Percentiles rank a stretch among this genome's conserved stretches.
Conservation (phyloP, 2,329 filamentous ascomycete species). For the Alternaria hordeiaustralica region DNA sequence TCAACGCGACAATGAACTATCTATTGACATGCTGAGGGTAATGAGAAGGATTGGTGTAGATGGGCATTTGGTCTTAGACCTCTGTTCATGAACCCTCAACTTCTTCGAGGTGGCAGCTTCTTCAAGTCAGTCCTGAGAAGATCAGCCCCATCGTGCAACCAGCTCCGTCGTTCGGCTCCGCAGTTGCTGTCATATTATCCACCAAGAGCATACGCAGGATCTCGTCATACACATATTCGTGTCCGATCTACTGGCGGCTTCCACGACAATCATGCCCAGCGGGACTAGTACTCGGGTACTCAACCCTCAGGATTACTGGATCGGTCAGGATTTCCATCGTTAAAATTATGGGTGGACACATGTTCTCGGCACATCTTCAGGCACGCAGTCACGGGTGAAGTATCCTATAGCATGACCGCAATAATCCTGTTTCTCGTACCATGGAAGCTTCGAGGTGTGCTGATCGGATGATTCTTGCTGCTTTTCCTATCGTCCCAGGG, state of each 20-base stretch:
- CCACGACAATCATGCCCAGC: constrained; percentile 4
- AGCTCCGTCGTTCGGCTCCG: not conserved
- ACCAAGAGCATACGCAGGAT: constrained; percentile 18
- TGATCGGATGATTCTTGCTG: constrained; percentile 6
- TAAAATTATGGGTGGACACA: not conserved
- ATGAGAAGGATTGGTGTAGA: not conserved
- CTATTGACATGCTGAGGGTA: not conserved
- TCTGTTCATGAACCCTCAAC: not conserved
- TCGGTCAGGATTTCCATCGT: not conserved
- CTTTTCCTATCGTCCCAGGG: not conserved
- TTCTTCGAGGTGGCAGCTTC: not conserved
- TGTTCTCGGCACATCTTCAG: not conserved
- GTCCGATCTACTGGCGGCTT: constrained; percentile 12
- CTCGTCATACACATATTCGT: constrained; percentile 25
- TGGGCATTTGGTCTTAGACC: not conserved
- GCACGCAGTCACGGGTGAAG: constrained; percentile 3
- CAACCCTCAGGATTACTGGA: not conserved
- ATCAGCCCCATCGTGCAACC: not conserved
- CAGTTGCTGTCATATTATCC: constrained; percentile 4
- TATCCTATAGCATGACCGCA: not conserved
- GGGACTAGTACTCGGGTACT: not conserved
- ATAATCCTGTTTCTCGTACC: constrained; percentile 1
- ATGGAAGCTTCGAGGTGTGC: not conserved
- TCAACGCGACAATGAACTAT: not conserved
- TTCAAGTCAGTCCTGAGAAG: not conserved